These are phyloP conservation scores for Harringtonia aguacate DNA, from an alignment of 2,329 filamentous ascomycete genomes.

Conservation along the genomic window DNA sequence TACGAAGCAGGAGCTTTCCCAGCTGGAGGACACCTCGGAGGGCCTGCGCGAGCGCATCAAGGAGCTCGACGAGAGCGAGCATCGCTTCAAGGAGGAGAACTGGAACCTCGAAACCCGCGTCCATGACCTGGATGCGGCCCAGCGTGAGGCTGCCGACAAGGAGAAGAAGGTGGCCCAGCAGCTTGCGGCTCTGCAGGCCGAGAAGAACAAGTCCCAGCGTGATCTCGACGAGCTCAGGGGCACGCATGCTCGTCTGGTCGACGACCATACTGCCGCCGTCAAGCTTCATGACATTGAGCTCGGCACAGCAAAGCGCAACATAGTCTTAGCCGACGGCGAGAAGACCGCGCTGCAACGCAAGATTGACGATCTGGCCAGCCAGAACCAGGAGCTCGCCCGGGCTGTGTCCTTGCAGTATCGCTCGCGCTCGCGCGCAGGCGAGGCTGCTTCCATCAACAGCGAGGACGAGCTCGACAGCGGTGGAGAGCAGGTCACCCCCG, in stretches of 20 bases:
- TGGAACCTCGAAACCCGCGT: constrained; percentile 93
- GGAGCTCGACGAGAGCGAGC: constrained; percentile 82
- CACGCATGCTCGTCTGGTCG: constrained; percentile 63
- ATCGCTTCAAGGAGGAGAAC: constrained; percentile 95
- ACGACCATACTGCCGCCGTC: constrained; percentile 65
- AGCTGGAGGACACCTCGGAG: constrained; percentile 74
- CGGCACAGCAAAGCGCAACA: constrained; percentile 69
- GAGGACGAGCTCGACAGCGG: constrained; percentile 55
- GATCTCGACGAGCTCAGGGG: constrained; percentile 87
- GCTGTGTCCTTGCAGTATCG: constrained; percentile 63
- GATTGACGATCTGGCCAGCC: constrained; percentile 75
- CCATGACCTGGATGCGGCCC: constrained; percentile 65
- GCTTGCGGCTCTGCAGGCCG: constrained; percentile 57
- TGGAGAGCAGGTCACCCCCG: constrained; percentile 63
- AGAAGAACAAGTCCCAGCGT: constrained; percentile 69
- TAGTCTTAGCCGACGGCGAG: constrained; percentile 69
- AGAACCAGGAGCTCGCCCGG: constrained; percentile 84
- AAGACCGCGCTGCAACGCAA: constrained; percentile 68
- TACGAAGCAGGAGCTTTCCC: constrained; percentile 62
- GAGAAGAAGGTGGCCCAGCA: constrained; percentile 72
- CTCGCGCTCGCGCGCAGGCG: constrained; percentile 54
- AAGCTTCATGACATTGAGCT: constrained; percentile 88
- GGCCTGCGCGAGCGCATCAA: constrained; percentile 70
- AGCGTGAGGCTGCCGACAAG: constrained; percentile 68
- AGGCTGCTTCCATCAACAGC: constrained; percentile 45